Evolutionary conservation across 192 early-diverging fungal genomes (phyloP).

Genomic region (Borealophlyctis nickersoniae): DNA sequence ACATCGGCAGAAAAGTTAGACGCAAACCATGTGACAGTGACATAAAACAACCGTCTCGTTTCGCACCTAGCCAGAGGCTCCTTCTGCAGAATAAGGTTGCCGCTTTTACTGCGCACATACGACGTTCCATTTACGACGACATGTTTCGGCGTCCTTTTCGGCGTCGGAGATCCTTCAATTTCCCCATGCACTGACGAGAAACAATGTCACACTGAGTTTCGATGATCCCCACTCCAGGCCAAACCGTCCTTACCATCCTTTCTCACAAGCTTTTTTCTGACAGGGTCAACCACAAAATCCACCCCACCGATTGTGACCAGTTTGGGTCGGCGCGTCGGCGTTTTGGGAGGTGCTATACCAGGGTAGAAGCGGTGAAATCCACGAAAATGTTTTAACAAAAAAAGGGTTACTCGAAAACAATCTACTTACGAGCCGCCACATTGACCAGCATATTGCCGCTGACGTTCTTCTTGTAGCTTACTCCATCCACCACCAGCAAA

Average conservation of each 20-base stretch:
- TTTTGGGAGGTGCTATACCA: neutral
- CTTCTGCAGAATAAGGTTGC: slow-evolving; percentile 20
- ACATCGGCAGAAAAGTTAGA: neutral
- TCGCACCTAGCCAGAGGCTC: neutral
- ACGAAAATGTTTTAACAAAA: too few relatives aligned
- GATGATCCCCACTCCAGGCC: too few relatives aligned
- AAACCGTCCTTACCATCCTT: slow-evolving; percentile 5
- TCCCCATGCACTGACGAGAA: too few relatives aligned
- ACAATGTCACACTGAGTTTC: too few relatives aligned
- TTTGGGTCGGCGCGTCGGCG: slow-evolving; percentile 15
- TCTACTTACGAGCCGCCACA: too few relatives aligned
- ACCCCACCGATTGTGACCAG: slow-evolving; percentile 27
- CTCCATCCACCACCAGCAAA: neutral
- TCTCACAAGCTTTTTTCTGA: slow-evolving; percentile 23
- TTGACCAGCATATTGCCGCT: neutral
- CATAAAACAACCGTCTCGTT: too few relatives aligned
- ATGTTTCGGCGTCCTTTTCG: slow-evolving; percentile 20
- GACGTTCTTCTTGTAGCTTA: neutral
- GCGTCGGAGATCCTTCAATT: too few relatives aligned
- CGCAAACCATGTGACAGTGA: neutral
- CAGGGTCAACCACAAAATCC: slow-evolving; percentile 9
- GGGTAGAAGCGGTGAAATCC: too few relatives aligned
- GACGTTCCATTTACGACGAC: slow-evolving; percentile 20
- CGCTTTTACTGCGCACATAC: slow-evolving; percentile 23
- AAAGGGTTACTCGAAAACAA: too few relatives aligned